Percentiles rank a stretch among this genome's conserved stretches.
Evolutionary conservation across 148 eudicot genomes (phyloP).

Genomic region (Rhododendron simsii): DNA sequence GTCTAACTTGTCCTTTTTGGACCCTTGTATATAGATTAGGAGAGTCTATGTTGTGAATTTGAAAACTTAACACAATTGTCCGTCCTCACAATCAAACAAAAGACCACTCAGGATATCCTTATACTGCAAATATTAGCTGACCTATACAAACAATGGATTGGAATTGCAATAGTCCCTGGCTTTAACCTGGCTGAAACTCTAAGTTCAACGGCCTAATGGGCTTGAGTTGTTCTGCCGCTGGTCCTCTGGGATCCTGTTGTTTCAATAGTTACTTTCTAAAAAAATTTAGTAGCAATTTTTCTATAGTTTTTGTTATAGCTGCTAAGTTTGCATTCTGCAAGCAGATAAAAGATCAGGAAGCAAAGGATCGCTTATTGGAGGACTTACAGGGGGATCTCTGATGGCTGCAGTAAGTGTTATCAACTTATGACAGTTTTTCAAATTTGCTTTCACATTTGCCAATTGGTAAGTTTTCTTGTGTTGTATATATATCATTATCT

Average conservation of each 20-base stretch:
- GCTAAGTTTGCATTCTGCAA: background rate
- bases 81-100: background rate
- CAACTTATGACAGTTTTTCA: background rate
- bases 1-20: background rate
- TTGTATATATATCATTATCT: background rate
- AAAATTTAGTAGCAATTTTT: background rate
- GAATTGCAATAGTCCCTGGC: background rate
- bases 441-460: background rate
- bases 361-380: background rate
- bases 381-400: slow-evolving; percentile 1
- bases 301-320: background rate
- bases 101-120: background rate
- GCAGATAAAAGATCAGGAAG: background rate
- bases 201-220: background rate
- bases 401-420: background rate
- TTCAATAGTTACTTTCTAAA: background rate
- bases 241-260: background rate
- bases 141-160: background rate
- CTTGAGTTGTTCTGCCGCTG: background rate
- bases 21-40: background rate
- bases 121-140: background rate
- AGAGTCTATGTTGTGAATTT: background rate
- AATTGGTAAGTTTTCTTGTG: background rate
- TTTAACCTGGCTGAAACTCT: background rate
- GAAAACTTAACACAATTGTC: background rate